Evolutionary conservation across 805 yeast species (phyloP), one percentile per base, ranked within the genome.

Genomic region (Saccharomycopsis synnaedendra): DNA sequence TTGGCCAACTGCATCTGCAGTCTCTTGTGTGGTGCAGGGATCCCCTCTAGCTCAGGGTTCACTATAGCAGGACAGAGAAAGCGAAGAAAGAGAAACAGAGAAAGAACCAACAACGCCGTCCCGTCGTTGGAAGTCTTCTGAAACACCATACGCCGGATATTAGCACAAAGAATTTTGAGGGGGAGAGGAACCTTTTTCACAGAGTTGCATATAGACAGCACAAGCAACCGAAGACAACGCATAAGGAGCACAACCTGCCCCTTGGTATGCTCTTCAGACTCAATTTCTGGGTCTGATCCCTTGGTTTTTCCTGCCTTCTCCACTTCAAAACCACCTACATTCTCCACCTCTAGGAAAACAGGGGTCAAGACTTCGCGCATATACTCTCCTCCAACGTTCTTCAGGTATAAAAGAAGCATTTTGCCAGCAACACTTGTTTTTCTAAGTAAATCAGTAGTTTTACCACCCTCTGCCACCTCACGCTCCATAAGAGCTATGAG

Each of bases 1-100:
- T 87, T 85, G 3, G 96, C 97, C 36, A 90, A 63, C 48, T 84
- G 80, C 52, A 90, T 78, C 43, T 84, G 71, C 0, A 86, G 75
- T 54, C 95, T 72, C 52, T 87, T 70, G 10, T 60, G 60, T 5
- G 64, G 57, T 46, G 66, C 65, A 3, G 75, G 57, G 5, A 32
- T 34, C 42, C 59, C 61, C 50, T 71, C 70, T 11, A 68, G 51
- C 49, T 85, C 95, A 0, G 97, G 96, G 35, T 87, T 79, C 8
- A 89, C 89, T 56, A 90, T 80, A 0, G 95, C 95, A 7, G 97
- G 97, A 60, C 94, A 84, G 52, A 83, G 72, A 54, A 82, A 78
- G 50, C 95, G 67, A 55, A 90, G 69, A 59, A 90, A 89, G 46
- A 90, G 68, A 60, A 86, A 90, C 0, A 95, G 88, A 0, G 96